Evolutionary conservation across 441 rosid species (phyloP), one percentile per base, ranked within the genome.

Genomic region (Gossypium schwendimanii): DNA sequence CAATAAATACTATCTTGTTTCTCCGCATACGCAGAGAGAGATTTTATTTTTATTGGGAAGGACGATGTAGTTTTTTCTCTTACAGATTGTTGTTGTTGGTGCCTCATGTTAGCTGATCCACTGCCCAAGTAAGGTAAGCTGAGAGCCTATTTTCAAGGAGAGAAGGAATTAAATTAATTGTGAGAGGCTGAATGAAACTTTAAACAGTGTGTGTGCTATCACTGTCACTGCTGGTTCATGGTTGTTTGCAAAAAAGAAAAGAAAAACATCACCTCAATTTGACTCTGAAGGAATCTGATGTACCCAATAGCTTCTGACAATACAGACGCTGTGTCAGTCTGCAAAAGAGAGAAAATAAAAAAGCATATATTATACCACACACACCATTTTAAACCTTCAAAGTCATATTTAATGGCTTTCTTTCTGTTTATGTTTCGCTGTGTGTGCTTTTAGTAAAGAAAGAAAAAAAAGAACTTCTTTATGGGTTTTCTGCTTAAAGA

Each of bases 321-420:
- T 78, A 94, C 99, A 75, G 99, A 94, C 71, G 99, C 99, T 62
- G 99, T 94, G 94, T 94, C 99, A 86, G 98, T 94, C 99, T 94
- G 96, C 88, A 86, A 83, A 86, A 74, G 72, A 69, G 71, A 21
- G 1, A 12, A 12, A 24, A 23, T 81, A 69, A 76, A 65, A 39
- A 39, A 39, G 44, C 44, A 39, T 39, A 39, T 39, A 39, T 39
- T 39, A 39, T 39, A 39, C 44, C 65, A 79, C 74, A 39, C 87
- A 83, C 81, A 75, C 80, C 86, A 87, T 80, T 57, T 57, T 39
- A 39, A 82, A 80, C 64, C 57, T 79, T 86, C 86, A 86, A 39
- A 39, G 44, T 39, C 44, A 8, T 39, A 39, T 39, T 39, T 39
- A 39, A 39, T 39, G 44, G 44, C 11, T 39, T 39, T 39, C 44